A percentile compares a stretch with the other conserved stretches of the same genome.
These are phyloP conservation scores for Geotrichum cucujoidarum DNA, from an alignment of 1,139 yeast species.

Conservation along the genomic window DNA sequence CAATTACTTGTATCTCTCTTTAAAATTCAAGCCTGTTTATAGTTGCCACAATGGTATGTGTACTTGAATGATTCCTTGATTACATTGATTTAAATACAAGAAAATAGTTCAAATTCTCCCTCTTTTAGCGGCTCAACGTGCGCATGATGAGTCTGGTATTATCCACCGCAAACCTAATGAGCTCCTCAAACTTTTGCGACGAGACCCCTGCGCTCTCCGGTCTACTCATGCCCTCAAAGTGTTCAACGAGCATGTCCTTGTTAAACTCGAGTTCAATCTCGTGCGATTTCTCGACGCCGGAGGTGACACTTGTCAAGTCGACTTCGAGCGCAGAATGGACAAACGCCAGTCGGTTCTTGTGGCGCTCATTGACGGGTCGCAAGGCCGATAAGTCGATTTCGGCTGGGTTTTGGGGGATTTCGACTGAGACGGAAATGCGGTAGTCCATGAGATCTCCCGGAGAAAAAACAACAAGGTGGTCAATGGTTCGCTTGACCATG, in stretches of 20 bases:
- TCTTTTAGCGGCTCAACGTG: constrained; percentile 21
- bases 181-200: constrained; percentile 37
- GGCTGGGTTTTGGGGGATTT: constrained; percentile 47
- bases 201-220: constrained; percentile 24
- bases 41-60: too few relatives aligned
- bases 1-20: too few relatives aligned
- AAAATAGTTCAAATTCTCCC: too few relatives aligned
- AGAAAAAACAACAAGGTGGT: constrained; percentile 64
- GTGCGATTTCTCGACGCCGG: constrained; percentile 23
- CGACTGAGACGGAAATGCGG: constrained; percentile 69
- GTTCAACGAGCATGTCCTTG: constrained; percentile 53
- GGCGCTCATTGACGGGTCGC: constrained; percentile 45
- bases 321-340: constrained; percentile 31
- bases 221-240: constrained; percentile 45
- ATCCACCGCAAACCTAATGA: constrained; percentile 34
- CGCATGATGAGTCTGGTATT: constrained; percentile 28
- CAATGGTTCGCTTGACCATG: constrained; percentile 65
- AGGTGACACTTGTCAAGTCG: constrained; percentile 35
- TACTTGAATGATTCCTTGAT: too few relatives aligned
- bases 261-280: constrained; percentile 59
- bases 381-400: constrained; percentile 18
- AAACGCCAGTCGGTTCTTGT: constrained; percentile 43
- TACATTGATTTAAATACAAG: too few relatives aligned
- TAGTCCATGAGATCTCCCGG: constrained; percentile 78
- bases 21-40: too few relatives aligned